Conservation (phyloP, 805 yeast species). For the Candida boleticola region DNA sequence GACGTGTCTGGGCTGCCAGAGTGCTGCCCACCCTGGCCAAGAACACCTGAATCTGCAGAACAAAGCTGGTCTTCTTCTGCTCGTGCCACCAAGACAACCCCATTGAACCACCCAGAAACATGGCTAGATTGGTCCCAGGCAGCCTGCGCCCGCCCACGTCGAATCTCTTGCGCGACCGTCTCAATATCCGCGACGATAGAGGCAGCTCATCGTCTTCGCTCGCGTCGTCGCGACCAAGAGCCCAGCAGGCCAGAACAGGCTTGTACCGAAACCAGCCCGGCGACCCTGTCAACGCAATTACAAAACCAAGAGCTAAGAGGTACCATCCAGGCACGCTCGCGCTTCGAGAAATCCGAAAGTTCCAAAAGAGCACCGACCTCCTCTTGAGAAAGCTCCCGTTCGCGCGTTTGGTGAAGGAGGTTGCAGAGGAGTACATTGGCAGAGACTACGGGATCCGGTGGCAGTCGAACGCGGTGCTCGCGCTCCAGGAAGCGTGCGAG, state of each 20-base stretch:
- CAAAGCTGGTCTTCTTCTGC: no score
- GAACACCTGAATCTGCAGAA: no score
- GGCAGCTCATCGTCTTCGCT: not conserved
- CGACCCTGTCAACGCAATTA: slow-evolving; percentile 36
- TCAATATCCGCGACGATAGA: not conserved
- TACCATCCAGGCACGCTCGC: slow-evolving; percentile 68
- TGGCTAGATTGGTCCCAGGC: slow-evolving; percentile 5
- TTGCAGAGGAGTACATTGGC: slow-evolving; percentile 60
- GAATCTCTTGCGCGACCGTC: not conserved
- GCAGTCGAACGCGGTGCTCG: slow-evolving; percentile 77
- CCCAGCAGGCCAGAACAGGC: slow-evolving; percentile 29
- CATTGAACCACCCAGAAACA: no score
- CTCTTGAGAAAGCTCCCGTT: slow-evolving; percentile 72
- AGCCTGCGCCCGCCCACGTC: not conserved
- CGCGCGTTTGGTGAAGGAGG: slow-evolving; percentile 73
- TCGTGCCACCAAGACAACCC: no score
- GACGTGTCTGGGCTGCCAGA: no score
- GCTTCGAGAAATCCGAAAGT: slow-evolving; percentile 63
- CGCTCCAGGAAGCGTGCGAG: slow-evolving; percentile 79
- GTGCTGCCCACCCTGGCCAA: no score
- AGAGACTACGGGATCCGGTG: slow-evolving; percentile 60
- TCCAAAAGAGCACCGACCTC: slow-evolving; percentile 66
- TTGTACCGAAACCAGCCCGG: slow-evolving; percentile 52
- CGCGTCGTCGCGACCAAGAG: not conserved
- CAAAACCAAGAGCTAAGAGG: slow-evolving; percentile 26